These are phyloP conservation scores for Trichoderma asperellum DNA, from an alignment of 2,329 filamentous ascomycete species.

Conservation along the genomic window DNA sequence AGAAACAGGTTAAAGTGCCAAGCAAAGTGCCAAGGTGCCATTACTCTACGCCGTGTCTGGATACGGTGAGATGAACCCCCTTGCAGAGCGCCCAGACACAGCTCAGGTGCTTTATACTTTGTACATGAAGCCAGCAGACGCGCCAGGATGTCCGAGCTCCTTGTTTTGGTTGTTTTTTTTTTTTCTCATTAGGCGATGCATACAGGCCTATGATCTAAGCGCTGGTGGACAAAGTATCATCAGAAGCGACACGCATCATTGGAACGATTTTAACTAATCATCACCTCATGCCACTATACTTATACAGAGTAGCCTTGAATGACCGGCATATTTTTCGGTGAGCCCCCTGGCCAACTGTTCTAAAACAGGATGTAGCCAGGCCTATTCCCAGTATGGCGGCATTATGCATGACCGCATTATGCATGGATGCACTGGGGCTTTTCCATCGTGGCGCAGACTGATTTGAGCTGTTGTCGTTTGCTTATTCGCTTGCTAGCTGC, in stretches of 20 bases:
- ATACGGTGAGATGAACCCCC: conserved; percentile 9
- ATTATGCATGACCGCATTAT: conserved; percentile 9
- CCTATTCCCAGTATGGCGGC: conserved; percentile 5
- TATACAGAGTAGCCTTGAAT: not conserved
- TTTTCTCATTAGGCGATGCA: not conserved
- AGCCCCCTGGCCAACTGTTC: not conserved
- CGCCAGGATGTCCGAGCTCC: not conserved
- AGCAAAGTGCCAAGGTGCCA: not conserved
- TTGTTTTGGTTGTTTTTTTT: not conserved
- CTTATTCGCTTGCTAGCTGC: not conserved
- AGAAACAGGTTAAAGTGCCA: not conserved
- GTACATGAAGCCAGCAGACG: not conserved
- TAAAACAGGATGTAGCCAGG: not conserved
- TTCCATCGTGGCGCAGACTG: conserved; percentile 23
- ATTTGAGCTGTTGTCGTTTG: conserved; percentile 12
- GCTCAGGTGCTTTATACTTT: not conserved
- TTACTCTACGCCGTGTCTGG: not conserved
- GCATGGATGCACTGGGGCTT: conserved; percentile 21
- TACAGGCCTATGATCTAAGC: not conserved
- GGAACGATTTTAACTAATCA: not conserved
- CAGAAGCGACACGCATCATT: not conserved
- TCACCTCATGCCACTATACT: not conserved
- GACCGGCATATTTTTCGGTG: not conserved
- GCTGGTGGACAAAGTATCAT: not conserved
- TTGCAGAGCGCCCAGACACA: conserved; percentile 1